These are phyloP conservation scores for Planoprotostelium fungivorum DNA, from an alignment of 78 protist species.

Conservation along the genomic window DNA sequence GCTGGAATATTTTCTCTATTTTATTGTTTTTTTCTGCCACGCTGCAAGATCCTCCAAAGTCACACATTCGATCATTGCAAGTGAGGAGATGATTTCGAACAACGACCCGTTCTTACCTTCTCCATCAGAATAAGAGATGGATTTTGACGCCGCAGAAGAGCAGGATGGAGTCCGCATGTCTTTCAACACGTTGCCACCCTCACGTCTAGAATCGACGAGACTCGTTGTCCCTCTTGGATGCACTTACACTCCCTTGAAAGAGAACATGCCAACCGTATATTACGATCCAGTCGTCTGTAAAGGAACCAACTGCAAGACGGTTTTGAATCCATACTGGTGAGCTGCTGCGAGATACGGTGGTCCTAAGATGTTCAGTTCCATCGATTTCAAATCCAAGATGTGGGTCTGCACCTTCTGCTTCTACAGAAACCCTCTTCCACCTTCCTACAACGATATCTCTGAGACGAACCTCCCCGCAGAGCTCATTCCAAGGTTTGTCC, in stretches of 20 bases:
- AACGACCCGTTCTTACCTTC: too few relatives aligned
- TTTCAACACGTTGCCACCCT: conserved; percentile 81
- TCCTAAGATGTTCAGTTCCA: conserved; percentile 18
- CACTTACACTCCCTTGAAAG: conserved; percentile 91
- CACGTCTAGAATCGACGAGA: conserved; percentile 70
- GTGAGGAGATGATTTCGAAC: too few relatives aligned
- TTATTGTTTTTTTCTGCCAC: too few relatives aligned
- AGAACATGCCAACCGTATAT: conserved; percentile 49
- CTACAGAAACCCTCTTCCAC: conserved; percentile 89
- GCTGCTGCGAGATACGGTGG: neutral
- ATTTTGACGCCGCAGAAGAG: conserved; percentile 52
- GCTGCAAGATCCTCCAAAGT: too few relatives aligned
- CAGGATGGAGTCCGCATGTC: conserved; percentile 86
- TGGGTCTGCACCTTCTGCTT: conserved; percentile 92
- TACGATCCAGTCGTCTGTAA: conserved; percentile 90
- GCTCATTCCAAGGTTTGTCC: conserved; percentile 72
- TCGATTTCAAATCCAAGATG: conserved; percentile 64
- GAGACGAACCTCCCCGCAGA: conserved; percentile 87
- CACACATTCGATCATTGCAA: too few relatives aligned
- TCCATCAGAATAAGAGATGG: too few relatives aligned
- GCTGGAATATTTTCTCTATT: too few relatives aligned
- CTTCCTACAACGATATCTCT: conserved; percentile 74
- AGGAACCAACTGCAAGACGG: conserved; percentile 63
- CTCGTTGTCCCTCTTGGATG: conserved; percentile 90
- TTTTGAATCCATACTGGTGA: conserved; percentile 90